Base-by-base conservation (phyloP, 2,329 filamentous ascomycete species). In the Beauveria sp. region DNA sequence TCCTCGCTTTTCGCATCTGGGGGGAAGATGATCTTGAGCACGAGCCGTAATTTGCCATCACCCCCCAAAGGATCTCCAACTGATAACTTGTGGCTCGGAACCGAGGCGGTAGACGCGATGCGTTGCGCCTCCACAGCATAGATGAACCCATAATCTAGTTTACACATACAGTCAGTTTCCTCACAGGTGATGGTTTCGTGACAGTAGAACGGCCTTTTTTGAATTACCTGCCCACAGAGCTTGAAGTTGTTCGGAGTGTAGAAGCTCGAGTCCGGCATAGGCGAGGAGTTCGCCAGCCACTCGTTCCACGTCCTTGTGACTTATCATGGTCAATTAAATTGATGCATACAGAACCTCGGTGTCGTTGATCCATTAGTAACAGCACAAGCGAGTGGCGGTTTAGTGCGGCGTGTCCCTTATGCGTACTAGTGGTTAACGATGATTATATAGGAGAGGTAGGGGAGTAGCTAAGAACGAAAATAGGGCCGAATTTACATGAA, bases 11-110 rank as follows among this genome's bases (percentile, higher is more conserved):
- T 51, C 0, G 58, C 59, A 45, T 70, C 67, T 0, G 84, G 83
- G 7, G 83, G 83, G 0, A 79, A 79, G 45, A 88, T 84, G 59
- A 85, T 76, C 67, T 88, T 88, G 7, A 88, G 71, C 12, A 88
- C 78, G 42, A 85, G 72, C 1, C 71, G 73, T 18, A 75, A 73
- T 1, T 69, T 70, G 16, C 64, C 63, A 42, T 63, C 64, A 9
- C 20, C 8, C 14, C 28, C 60, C 18, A 46, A 20, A 7, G 10
- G 34, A 5, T 31, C 22, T 10, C 26, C 14, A 3, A n/a, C n/a
- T 31, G 20, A 20, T 3, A 20, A 5, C 3, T 51, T 43, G 9
- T 48, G 38, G 8, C 66, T 67, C 4, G 61, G 61, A 5, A 63
- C 48, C 3, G 53, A 51, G 5, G 63, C 63, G 10, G 12, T 67